Evolutionary conservation across 1,284 basidiomycete species (phyloP).

Genomic region (Apiotrichum sp.): DNA sequence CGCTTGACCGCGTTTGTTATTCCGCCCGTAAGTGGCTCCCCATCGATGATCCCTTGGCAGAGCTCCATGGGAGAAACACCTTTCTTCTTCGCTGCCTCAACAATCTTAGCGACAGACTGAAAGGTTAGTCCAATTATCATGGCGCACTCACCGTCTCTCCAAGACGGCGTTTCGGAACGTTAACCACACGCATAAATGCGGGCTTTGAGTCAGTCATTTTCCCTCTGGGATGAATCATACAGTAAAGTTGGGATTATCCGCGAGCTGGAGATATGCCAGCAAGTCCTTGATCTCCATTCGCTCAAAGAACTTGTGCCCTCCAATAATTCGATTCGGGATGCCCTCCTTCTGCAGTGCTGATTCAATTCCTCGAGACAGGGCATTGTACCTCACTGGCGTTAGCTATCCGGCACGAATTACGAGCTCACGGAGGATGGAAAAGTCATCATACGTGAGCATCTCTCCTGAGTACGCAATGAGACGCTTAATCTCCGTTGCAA

Average conservation of each 20-base stretch:
- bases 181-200: slow-evolving; percentile 71
- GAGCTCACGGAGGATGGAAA: slow-evolving; percentile 66
- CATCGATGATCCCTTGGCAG: slow-evolving; percentile 58
- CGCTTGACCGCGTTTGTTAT: slow-evolving; percentile 61
- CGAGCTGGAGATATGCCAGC: slow-evolving; percentile 74
- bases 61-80: slow-evolving; percentile 58
- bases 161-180: slow-evolving; percentile 66
- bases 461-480: slow-evolving; percentile 68
- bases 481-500: slow-evolving; percentile 74
- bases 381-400: slow-evolving; percentile 68
- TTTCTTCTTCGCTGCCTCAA: slow-evolving; percentile 53
- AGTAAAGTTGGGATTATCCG: slow-evolving; percentile 71
- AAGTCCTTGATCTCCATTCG: slow-evolving; percentile 79
- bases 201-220: slow-evolving; percentile 43
- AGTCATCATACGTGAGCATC: slow-evolving; percentile 66
- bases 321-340: slow-evolving; percentile 71
- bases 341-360: slow-evolving; percentile 67
- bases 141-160: slow-evolving; percentile 67
- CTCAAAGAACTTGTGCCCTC: slow-evolving; percentile 82
- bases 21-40: slow-evolving; percentile 53
- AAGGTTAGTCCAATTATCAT: neutral
- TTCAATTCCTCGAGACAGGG: slow-evolving; percentile 72
- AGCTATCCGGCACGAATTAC: neutral
- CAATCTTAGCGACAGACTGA: slow-evolving; percentile 60
- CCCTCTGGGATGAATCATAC: slow-evolving; percentile 16